phyloP scores from a whole-genome alignment of 2,329 filamentous ascomycete species.

The Colletotrichum karsti region DNA sequence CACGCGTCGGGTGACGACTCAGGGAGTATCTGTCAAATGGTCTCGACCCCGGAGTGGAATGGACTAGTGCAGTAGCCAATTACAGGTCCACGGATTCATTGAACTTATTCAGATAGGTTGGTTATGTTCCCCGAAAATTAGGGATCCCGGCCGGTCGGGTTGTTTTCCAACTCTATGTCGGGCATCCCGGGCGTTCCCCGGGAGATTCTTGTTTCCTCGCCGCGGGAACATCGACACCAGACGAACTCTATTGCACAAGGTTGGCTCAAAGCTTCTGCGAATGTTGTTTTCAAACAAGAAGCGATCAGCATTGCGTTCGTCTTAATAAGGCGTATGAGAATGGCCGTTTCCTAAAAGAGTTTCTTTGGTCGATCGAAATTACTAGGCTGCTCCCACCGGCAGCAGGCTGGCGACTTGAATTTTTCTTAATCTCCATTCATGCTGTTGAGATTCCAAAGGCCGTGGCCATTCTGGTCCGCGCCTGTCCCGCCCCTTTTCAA shows the following conservation, averaged over 20 bases:
- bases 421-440: neutral
- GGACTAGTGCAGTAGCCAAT: constrained; percentile 3
- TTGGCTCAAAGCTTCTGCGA: neutral
- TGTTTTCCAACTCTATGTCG: neutral
- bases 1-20: constrained; percentile 6
- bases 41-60: neutral
- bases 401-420: neutral
- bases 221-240: neutral
- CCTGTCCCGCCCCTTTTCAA: constrained; percentile 5
- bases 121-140: neutral
- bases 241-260: neutral
- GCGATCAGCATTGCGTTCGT: too few species aligned
- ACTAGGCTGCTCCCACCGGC: neutral
- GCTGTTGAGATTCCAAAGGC: neutral
- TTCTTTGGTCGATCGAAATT: neutral
- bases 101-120: neutral
- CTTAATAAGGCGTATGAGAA: too few species aligned
- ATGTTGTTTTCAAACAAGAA: neutral
- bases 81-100: neutral
- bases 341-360: neutral
- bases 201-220: neutral
- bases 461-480: neutral
- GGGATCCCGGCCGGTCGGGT: neutral
- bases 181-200: neutral
- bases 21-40: neutral